Conservation (phyloP, 805 yeast species). For the Candida methanosorbosa region DNA sequence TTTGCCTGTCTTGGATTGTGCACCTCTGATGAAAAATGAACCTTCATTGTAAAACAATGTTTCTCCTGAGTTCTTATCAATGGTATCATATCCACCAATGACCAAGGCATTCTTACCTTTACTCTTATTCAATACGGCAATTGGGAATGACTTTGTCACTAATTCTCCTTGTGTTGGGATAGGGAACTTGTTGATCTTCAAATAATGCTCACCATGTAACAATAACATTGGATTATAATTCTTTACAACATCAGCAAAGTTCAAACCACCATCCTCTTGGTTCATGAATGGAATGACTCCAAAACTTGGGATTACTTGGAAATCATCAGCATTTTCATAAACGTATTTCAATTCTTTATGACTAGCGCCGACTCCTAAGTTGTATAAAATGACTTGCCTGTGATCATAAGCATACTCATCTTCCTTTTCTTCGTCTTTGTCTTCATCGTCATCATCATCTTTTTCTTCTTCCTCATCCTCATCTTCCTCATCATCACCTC, state of each 20-base stretch:
- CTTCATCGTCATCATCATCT: conserved; percentile 37
- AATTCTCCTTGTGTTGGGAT: conserved; percentile 65
- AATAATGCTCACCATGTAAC: conserved; percentile 92
- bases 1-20: conserved; percentile 49
- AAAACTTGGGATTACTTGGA: conserved; percentile 82
- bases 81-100: conserved; percentile 64
- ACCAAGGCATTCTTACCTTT: conserved; percentile 71
- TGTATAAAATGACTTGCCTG: conserved; percentile 73
- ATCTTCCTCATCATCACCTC: conserved; percentile 35
- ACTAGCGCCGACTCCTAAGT: conserved; percentile 82
- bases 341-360: conserved; percentile 68
- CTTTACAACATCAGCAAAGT: conserved; percentile 55
- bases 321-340: conserved; percentile 68
- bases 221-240: conserved; percentile 85
- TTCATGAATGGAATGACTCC: conserved; percentile 85
- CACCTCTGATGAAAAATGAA: conserved; percentile 75
- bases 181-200: conserved; percentile 68
- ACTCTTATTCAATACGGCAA: conserved; percentile 67
- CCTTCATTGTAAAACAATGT: conserved; percentile 72
- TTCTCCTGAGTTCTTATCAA: conserved; percentile 62
- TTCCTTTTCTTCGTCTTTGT: conserved; percentile 28
- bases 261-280: conserved; percentile 44
- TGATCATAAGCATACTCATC: conserved; percentile 51
- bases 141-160: conserved; percentile 53
- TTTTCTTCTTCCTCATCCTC: conserved; percentile 33